These are phyloP conservation scores for Urtica urens DNA, from an alignment of 306 rosid species.

Conservation along the genomic window DNA sequence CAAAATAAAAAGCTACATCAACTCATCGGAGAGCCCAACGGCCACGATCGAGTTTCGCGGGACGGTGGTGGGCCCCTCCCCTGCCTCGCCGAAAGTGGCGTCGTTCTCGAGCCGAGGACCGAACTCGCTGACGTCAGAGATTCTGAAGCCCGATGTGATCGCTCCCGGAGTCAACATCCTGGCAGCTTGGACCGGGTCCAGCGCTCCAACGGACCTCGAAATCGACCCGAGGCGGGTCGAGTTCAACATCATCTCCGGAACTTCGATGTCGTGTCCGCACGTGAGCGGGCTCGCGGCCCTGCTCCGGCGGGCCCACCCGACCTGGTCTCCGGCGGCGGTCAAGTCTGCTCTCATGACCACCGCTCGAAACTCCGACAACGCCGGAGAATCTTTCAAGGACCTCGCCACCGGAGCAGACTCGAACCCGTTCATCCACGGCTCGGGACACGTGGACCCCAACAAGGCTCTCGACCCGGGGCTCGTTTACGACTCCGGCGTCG, in stretches of 20 bases:
- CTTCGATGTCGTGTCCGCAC: slow-evolving; percentile 96
- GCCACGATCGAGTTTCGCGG: slow-evolving; percentile 56
- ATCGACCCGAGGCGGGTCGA: slow-evolving; percentile 77
- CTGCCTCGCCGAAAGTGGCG: slow-evolving; percentile 70
- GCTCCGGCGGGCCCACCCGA: slow-evolving; percentile 58
- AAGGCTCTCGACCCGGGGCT: slow-evolving; percentile 71
- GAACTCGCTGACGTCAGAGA: slow-evolving; percentile 45
- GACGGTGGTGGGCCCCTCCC: slow-evolving; percentile 61
- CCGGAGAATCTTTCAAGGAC: slow-evolving; percentile 50
- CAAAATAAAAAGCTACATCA: slow-evolving; percentile 44
- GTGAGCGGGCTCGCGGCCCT: slow-evolving; percentile 79
- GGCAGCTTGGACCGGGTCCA: slow-evolving; percentile 81
- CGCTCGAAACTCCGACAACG: slow-evolving; percentile 50
- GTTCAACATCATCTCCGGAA: slow-evolving; percentile 82
- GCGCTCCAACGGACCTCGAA: slow-evolving; percentile 61
- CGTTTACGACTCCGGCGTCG: slow-evolving; percentile 43
- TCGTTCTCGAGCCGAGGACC: slow-evolving; percentile 92
- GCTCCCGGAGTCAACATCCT: slow-evolving; percentile 92
- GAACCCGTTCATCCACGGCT: slow-evolving; percentile 64
- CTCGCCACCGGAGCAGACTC: slow-evolving; percentile 62
- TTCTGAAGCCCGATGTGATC: slow-evolving; percentile 82
- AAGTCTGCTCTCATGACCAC: slow-evolving; percentile 82
- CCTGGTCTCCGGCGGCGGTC: slow-evolving; percentile 74
- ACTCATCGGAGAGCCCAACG: slow-evolving; percentile 26
- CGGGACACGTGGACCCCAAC: slow-evolving; percentile 91